phyloP scores from a whole-genome alignment of 495 filamentous ascomycete genomes.

The Acidomyces sp. region DNA sequence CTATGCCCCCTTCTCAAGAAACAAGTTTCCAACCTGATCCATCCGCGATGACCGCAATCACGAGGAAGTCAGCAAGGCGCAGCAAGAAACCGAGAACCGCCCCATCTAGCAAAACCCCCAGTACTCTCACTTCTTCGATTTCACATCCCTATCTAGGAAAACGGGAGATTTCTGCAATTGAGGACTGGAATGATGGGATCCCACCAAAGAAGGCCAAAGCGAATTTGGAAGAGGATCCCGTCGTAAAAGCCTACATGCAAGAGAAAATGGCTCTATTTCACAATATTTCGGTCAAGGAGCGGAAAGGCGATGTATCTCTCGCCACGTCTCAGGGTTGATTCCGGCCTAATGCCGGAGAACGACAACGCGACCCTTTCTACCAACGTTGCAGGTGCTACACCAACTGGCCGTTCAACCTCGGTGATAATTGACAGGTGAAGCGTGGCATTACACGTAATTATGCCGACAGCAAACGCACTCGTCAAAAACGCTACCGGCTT shows the following conservation, averaged over 20 bases:
- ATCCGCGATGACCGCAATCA: too few relatives aligned
- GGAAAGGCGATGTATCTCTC: neutral
- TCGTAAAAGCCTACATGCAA: constrained; percentile 12
- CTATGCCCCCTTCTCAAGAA: too few relatives aligned
- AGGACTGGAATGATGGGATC: constrained; percentile 12
- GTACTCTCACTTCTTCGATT: neutral
- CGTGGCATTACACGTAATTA: too few relatives aligned
- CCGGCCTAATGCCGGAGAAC: too few relatives aligned
- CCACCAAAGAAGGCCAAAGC: neutral
- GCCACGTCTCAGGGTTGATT: neutral
- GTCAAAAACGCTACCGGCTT: too few relatives aligned
- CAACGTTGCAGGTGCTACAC: too few relatives aligned
- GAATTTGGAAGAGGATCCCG: neutral
- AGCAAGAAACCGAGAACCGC: constrained; percentile 1
- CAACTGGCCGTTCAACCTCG: too few relatives aligned
- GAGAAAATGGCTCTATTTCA: constrained; percentile 15
- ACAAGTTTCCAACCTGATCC: neutral
- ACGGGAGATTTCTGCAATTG: constrained; percentile 1
- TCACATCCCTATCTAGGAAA: neutral
- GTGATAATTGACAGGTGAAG: too few relatives aligned
- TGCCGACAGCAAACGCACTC: too few relatives aligned
- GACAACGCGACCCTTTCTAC: too few relatives aligned
- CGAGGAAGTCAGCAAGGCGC: too few relatives aligned
- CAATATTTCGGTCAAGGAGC: neutral
- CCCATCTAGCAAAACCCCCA: neutral